phyloP scores from a whole-genome alignment of 192 early-diverging fungal species.

The Hyaloraphidium curvatum region DNA sequence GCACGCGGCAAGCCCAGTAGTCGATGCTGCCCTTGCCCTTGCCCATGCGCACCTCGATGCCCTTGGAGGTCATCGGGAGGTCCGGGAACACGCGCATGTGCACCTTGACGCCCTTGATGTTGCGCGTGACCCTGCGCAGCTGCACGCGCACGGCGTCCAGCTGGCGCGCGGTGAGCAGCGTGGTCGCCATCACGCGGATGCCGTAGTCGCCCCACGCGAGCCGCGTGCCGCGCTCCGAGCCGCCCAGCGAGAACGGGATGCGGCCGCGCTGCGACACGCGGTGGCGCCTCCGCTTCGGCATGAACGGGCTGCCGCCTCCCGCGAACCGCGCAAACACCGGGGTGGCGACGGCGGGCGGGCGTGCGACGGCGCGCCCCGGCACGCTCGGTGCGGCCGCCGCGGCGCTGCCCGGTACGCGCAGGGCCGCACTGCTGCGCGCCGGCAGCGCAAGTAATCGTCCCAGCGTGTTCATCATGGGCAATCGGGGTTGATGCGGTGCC shows the following conservation, averaged over 20 bases:
- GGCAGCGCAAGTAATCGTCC: no score
- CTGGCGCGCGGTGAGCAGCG: constrained; percentile 61
- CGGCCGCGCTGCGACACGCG: constrained; percentile 78
- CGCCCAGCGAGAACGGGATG: constrained; percentile 57
- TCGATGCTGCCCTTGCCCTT: constrained; percentile 89
- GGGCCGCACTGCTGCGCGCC: no score
- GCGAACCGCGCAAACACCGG: no score
- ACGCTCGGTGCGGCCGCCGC: no score
- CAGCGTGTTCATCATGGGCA: no score
- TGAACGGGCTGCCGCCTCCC: no score
- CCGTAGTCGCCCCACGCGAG: constrained; percentile 83
- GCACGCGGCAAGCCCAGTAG: constrained; percentile 78
- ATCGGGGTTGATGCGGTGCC: no score
- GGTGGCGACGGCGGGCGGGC: no score
- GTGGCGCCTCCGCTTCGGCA: constrained; percentile 8
- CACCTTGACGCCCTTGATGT: constrained; percentile 67
- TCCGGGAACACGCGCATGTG: constrained; percentile 81
- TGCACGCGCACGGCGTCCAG: constrained; percentile 55
- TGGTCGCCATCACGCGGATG: constrained; percentile 67
- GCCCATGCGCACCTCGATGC: constrained; percentile 87
- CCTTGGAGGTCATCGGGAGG: constrained; percentile 79
- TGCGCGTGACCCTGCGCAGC: constrained; percentile 60
- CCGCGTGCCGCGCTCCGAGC: constrained; percentile 69
- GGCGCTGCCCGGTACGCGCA: no score
- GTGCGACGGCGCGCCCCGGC: no score